Base-by-base conservation (phyloP, 2,329 filamentous ascomycete genomes). In the Ilyonectria sp. region DNA sequence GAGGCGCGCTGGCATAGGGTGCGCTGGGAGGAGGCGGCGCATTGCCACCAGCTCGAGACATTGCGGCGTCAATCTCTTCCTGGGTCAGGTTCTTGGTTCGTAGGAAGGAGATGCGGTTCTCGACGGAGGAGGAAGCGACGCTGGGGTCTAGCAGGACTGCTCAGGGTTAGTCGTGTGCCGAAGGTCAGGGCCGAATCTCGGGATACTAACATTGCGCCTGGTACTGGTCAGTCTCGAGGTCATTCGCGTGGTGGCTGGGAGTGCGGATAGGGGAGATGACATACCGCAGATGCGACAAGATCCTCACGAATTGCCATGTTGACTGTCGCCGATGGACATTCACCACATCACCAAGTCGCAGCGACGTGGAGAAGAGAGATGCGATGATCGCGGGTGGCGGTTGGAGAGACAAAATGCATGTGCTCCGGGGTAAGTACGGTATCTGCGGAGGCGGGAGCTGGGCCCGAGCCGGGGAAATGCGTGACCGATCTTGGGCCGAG, bases 1-100 rank as follows among this genome's bases (percentile, higher is more conserved):
- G 79, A 47, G 88, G 79, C 44, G 88, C 82, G 43, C 86, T 78
- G 49, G 84, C 75, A 69, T 83, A 77, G 79, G 82, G 72, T 74
- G 83, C 64, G 77, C 82, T 79, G 69, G 81, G 77, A 60, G 73
- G 57, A 21, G 83, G 80, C 37, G 84, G 82, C 50, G 84, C 79
- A 72, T 87, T 88, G 75, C 90, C 90, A 70, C 92, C 91, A 53
- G 90, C 90, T 76, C 95, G 91, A 47, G 93, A 88, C 72, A 99
- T 87, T 17, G 97, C 93, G 43, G 90, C 86, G 78, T 96, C 93
- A 76, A 99, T 93, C 83, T 99, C 97, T 82, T 98, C 95, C 80
- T 96, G 93, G 1, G 95, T 98, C 61, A 99, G 88, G 81, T 99
- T 98, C 84, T 99, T 99, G 8, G 95, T 97, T 81, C 95, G 93